Base-by-base conservation (phyloP, 352 stramenopile genomes). In the Globisporangium splendens region DNA sequence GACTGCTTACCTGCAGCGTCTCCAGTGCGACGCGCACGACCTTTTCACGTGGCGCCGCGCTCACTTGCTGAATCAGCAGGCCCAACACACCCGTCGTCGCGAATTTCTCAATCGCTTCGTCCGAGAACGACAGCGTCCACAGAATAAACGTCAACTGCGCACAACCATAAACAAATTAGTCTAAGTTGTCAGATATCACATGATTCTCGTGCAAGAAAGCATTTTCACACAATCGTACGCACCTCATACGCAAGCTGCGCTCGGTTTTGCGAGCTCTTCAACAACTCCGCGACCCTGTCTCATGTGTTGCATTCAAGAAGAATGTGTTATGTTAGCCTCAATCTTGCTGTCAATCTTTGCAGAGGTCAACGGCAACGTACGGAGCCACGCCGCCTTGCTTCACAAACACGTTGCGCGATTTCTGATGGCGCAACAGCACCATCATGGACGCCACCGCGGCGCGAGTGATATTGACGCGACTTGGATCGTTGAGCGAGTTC, bases 181-280 rank as follows among this genome's bases (percentile, higher is more conserved):
- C 28, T 1, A 35, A 10, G 28, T 35, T 35, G 3, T 35, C 28
- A n/a, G n/a, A n/a, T n/a, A n/a, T n/a, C n/a, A n/a, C n/a, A 8
- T 8, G 28, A 35, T 6, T 35, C 28, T 35, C 31, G 13, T 42
- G 28, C 4, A 11, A 24, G 2, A 38, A 28, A 10, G n/a, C n/a
- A n/a, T n/a, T n/a, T n/a, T n/a, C n/a, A n/a, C n/a, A n/a, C 20
- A 22, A 42, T 18, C 20, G 0, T 3, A 14, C 24, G 21, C 63
- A 93, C 83, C 63, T 95, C 96, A 71, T 99, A 99, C 5, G 97
- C 76, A 42, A 98, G 86, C 74, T 99, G 97, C 8, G 97, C 91
- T 33, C 83, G 81, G 58, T 83, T 86, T 58, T 95, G 83, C 38
- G 77, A 86, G 58, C 75, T 83, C 67, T 88, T 79, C 35, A 95